Evolutionary conservation across 2,329 filamentous ascomycete genomes (phyloP), one percentile per base, ranked within the genome.

Genomic region (Alternaria brassicae): DNA sequence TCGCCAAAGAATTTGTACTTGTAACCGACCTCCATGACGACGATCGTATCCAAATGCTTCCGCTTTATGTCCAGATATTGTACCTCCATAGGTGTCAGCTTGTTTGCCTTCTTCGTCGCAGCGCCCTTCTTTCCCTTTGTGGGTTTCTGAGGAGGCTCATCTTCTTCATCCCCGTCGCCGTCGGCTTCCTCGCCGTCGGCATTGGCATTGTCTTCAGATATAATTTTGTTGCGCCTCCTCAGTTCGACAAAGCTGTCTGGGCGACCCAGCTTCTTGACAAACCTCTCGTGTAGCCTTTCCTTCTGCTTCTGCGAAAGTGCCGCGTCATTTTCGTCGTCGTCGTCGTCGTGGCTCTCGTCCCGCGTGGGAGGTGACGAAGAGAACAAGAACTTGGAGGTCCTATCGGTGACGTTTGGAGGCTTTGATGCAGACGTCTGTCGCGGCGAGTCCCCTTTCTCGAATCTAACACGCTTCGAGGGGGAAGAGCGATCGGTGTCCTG

Each of bases 1-100:
- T 98, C 94, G 10, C 95, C 95, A 73, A 97, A 97, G 81, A 99
- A 97, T 32, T 91, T 89, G 79, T 96, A 99, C 76, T 99, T 99
- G 81, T 99, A 99, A 50, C 95, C 95, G 8, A 98, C 95, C 76
- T 99, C 94, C 52, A 98, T 89, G 12, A 98, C 91, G 53, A 99
- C 83, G 19, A 99, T 72, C 0, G 94, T 95, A 74, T 98, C 95
- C 81, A 92, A 85, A 74, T 98, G 89, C 68, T 94, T 91, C 60
- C 88, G 85, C 80, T 99, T 99, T 77, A 99, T 96, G 17, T 96
- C 93, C 6, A 99, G 84, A 58, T 97, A 91, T 72, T 98, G 95
- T 39, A 91, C 86, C 77, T 98, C 93, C 88, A 99, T 91, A 0
- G 95, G 95, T 0, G 95, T 99, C 60, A 99, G 85, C 75, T 97